Evolutionary conservation across 306 rosid genomes (phyloP).

Genomic region (Cucurbita pepo): DNA sequence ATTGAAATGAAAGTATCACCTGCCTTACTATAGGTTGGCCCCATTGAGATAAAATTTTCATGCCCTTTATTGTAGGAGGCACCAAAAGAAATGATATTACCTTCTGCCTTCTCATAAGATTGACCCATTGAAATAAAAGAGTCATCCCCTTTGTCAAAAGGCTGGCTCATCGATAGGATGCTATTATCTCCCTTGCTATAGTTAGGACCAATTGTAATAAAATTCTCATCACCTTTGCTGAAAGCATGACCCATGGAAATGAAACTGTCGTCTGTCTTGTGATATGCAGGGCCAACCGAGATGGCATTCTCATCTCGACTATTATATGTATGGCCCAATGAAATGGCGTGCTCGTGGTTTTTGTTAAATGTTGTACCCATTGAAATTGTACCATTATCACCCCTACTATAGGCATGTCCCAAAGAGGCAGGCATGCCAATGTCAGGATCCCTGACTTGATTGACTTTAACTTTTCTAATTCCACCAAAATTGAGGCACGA

Average conservation of each 20-base stretch:
- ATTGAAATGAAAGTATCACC: conserved; percentile 44
- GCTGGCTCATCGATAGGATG: conserved; percentile 50
- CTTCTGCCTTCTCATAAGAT: conserved; percentile 49
- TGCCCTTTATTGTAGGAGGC: conserved; percentile 51
- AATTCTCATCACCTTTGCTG: conserved; percentile 52
- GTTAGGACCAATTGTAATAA: conserved; percentile 51
- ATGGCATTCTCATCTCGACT: conserved; percentile 25
- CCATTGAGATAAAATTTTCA: conserved; percentile 42
- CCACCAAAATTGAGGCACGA: conserved; percentile 62
- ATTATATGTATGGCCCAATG: conserved; percentile 38
- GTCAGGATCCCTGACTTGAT: conserved; percentile 79
- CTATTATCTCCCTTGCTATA: conserved; percentile 44
- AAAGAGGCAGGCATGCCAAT: conserved; percentile 35
- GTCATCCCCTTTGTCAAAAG: conserved; percentile 51
- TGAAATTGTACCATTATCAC: conserved; percentile 31
- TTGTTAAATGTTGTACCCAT: conserved; percentile 28
- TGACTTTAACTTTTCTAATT: conserved; percentile 80
- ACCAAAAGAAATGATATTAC: conserved; percentile 44
- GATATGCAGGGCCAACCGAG: conserved; percentile 34
- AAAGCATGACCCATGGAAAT: conserved; percentile 45
- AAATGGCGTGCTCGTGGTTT: conserved; percentile 34
- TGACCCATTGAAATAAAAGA: conserved; percentile 67
- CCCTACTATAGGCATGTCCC: conserved; percentile 41
- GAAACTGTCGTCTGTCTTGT: conserved; percentile 38
- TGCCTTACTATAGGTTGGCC: conserved; percentile 40